These are phyloP conservation scores for Clausena lansium DNA, from an alignment of 345 rosid species.

Conservation along the genomic window DNA sequence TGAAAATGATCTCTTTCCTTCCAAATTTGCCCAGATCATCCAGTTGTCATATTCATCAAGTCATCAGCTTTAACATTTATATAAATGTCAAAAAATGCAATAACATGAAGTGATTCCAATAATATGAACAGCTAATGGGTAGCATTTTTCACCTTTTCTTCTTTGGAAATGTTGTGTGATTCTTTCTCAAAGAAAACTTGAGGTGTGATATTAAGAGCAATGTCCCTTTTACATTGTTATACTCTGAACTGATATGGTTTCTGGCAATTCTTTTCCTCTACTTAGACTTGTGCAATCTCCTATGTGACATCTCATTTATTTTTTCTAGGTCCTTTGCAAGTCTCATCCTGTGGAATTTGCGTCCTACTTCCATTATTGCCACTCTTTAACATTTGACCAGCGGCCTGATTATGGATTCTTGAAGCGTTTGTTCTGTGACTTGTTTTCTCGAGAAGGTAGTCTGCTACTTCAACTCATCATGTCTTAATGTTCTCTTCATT, in stretches of 20 bases:
- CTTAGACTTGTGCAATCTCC: not conserved
- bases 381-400: conserved; percentile 76
- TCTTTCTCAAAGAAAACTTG: not conserved
- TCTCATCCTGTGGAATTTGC: conserved; percentile 65
- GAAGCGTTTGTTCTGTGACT: conserved; percentile 74
- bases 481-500: not conserved
- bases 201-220: not conserved
- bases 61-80: not conserved
- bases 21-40: not conserved
- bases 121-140: not conserved
- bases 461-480: not conserved
- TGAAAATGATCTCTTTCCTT: too few species aligned
- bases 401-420: conserved; percentile 86
- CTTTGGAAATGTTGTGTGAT: not conserved
- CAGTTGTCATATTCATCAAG: not conserved
- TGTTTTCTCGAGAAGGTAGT: conserved; percentile 77
- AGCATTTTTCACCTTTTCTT: conserved; percentile 2
- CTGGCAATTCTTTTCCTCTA: not conserved
- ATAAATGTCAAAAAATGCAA: not conserved
- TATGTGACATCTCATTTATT: not conserved
- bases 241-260: not conserved
- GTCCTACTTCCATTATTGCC: conserved; percentile 86
- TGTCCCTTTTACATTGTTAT: not conserved
- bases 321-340: conserved; percentile 69
- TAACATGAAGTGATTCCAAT: not conserved